Evolutionary conservation across 2,329 filamentous ascomycete species (phyloP), one percentile per base, ranked within the genome.

Genomic region (Clarireedia homoeocarpa): DNA sequence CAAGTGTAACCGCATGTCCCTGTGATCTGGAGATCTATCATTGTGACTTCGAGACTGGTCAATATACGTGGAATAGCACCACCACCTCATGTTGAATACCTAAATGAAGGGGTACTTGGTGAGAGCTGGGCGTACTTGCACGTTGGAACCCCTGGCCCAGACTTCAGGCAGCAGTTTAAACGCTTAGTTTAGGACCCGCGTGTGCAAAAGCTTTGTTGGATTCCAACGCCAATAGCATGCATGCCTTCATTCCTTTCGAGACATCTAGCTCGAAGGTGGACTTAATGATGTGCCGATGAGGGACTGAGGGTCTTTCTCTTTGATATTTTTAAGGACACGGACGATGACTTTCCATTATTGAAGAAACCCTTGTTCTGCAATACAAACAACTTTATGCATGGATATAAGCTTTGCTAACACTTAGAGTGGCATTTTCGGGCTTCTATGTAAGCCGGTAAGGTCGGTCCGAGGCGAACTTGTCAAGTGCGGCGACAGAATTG

Each of bases 101-200:
- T 26, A 44, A 26, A 20, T 45, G 40, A 24, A 44, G 53, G 26
- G 42, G 53, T 49, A 54, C 26, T 47, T 51, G 46, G 53, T 44
- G 39, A 50, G 36, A 55, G 46, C 14, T 51, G 46, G 53, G 53
- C 46, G 53, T 50, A 36, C 39, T 48, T 23, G 30, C 34, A 39
- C 34, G 23, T 53, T 42, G 52, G 40, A 49, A 49, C 23, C 46
- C 53, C 49, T 44, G 53, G 26, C 46, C 53, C 50, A 34, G 53
- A 46, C 40, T 50, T 55, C 53, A 55, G 53, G 53, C 53, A 55
- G 46, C 53, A 55, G 53, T 50, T 51, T 55, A 55, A 45, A 24
- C 36, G 39, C 49, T 49, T 15, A 53, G 46, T 47, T 45, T 24
- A 48, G 50, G 50, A 26, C 39, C 12, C 45, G 40, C 42, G 46